A percentile compares a stretch with the other conserved stretches of the same genome.
These are phyloP conservation scores for Chamaenerion angustifolium DNA, from an alignment of 345 rosid species.

Conservation along the genomic window DNA sequence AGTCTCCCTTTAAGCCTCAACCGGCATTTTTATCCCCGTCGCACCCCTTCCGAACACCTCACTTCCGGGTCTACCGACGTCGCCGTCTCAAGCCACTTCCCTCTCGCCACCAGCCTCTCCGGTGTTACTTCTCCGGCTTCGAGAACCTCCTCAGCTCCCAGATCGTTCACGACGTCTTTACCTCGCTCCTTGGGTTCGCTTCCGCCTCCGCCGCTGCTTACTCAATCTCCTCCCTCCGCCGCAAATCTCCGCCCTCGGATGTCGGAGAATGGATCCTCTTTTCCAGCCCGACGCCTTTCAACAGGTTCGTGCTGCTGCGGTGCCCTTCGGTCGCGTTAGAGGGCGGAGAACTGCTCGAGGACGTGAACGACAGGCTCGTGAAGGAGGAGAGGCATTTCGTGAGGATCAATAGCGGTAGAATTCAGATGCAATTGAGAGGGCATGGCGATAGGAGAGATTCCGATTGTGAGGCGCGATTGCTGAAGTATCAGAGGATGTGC, in stretches of 20 bases:
- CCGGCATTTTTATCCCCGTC: constrained; percentile 13
- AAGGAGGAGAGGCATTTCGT: constrained; percentile 77
- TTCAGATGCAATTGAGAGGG: constrained; percentile 11
- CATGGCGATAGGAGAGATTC: constrained; percentile 7
- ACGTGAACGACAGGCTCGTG: constrained; percentile 51
- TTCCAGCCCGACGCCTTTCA: constrained; percentile 81
- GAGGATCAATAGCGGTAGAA: constrained; percentile 47
- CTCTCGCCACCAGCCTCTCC: constrained; percentile 23
- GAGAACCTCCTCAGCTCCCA: constrained; percentile 20
- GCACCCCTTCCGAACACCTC: constrained; percentile 12
- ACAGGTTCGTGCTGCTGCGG: constrained; percentile 68
- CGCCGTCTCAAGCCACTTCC: constrained; percentile 12
- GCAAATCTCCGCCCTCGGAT: constrained; percentile 7
- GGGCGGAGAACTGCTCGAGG: constrained; percentile 32
- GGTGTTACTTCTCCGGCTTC: constrained; percentile 19
- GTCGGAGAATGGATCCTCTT: constrained; percentile 74
- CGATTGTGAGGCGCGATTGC: constrained; percentile 13
- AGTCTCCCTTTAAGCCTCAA: constrained; percentile 15
- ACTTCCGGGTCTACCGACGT: constrained; percentile 32
- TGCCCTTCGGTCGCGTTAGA: constrained; percentile 64
- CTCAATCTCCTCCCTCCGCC: constrained; percentile 11
- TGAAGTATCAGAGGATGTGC: constrained; percentile 72
- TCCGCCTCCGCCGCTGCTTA: constrained; percentile 51
- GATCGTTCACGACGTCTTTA: constrained; percentile 22
- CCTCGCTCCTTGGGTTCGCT: constrained; percentile 31